Conservation (phyloP, 2,329 filamentous ascomycete genomes). For the Fusarium metavorans region DNA sequence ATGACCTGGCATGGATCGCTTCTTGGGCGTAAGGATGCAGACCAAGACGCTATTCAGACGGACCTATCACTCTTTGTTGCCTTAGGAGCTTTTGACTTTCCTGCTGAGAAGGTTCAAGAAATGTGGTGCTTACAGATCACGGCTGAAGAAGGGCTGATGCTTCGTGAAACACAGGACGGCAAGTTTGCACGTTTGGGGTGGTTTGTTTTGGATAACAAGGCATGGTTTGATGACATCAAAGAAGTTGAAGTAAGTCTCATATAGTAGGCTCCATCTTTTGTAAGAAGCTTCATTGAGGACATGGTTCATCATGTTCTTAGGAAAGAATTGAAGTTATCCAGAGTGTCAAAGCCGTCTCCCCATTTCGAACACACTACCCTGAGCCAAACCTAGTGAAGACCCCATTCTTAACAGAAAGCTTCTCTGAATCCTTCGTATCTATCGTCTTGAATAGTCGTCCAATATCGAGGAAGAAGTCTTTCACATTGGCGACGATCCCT, state of each 20-base stretch:
- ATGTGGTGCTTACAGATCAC: slow-evolving; percentile 7
- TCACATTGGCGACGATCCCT: neutral
- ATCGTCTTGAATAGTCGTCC: neutral
- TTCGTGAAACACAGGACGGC: neutral
- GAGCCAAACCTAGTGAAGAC: neutral
- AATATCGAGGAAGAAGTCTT: neutral
- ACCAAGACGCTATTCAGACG: neutral
- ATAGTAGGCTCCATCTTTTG: neutral
- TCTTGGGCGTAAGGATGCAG: neutral
- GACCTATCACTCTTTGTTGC: neutral
- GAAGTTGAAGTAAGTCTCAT: neutral
- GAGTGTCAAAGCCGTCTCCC: too few species aligned
- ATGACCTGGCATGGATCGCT: neutral
- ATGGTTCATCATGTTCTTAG: too few species aligned
- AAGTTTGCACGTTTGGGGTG: slow-evolving; percentile 7
- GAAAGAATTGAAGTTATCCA: too few species aligned
- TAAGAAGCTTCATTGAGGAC: neutral
- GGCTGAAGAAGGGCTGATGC: slow-evolving; percentile 2
- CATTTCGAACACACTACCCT: neutral
- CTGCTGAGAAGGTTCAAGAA: neutral
- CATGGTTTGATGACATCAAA: neutral
- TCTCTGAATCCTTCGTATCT: neutral
- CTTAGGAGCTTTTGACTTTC: slow-evolving; percentile 5
- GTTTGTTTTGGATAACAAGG: neutral
- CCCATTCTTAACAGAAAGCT: neutral